These are phyloP conservation scores for Corchorus olitorius DNA, from an alignment of 345 rosid species.

Conservation along the genomic window DNA sequence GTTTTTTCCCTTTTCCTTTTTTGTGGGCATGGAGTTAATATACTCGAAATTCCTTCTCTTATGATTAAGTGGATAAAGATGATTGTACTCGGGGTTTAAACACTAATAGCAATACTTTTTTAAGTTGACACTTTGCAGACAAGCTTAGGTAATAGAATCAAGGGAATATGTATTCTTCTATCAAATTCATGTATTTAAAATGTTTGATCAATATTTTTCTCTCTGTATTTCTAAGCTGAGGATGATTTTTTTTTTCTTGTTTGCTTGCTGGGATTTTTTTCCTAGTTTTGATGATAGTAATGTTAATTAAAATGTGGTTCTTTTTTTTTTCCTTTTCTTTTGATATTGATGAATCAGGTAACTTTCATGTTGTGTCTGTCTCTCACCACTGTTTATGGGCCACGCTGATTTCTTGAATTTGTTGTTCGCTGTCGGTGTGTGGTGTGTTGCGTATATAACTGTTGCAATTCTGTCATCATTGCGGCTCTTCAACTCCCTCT, in stretches of 20 bases:
- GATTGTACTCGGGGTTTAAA: background rate
- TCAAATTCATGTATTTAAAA: background rate
- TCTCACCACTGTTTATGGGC: constrained; percentile 51
- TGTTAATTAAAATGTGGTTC: background rate
- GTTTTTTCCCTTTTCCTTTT: background rate
- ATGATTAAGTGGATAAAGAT: too few relatives aligned
- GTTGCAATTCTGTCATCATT: constrained; percentile 69
- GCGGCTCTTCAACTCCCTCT: constrained; percentile 54
- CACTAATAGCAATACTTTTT: background rate
- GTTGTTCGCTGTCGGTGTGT: constrained; percentile 66
- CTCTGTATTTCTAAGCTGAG: background rate
- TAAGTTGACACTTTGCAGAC: background rate
- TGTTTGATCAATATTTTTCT: background rate
- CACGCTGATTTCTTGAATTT: constrained; percentile 49
- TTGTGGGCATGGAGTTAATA: background rate
- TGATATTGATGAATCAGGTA: constrained; percentile 28
- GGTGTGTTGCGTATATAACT: constrained; percentile 80
- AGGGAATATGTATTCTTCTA: background rate
- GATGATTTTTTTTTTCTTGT: background rate
- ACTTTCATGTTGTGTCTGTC: constrained; percentile 26
- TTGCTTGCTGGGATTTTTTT: background rate
- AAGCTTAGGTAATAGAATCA: background rate
- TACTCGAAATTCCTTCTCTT: background rate
- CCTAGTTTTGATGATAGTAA: background rate
- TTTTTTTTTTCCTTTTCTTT: background rate